phyloP scores from a whole-genome alignment of 2,329 filamentous ascomycete species.

The Colletotrichum sidae region DNA sequence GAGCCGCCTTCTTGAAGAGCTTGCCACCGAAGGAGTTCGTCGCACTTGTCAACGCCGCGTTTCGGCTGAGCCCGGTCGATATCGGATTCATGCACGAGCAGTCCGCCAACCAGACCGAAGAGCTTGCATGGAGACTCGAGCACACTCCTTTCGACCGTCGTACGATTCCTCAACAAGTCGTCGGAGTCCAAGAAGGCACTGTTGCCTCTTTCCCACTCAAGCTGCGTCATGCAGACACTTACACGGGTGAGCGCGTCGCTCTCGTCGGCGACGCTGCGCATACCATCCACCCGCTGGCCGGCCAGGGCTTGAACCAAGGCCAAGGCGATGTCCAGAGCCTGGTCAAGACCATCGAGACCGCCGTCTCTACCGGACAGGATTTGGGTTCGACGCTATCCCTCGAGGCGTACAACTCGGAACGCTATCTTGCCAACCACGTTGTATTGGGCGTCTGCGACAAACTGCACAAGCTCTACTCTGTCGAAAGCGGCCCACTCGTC shows the following conservation, averaged over 20 bases:
- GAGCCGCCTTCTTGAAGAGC: conserved; percentile 83
- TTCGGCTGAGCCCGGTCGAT: conserved; percentile 83
- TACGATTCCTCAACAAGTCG: conserved; percentile 73
- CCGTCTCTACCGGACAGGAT: conserved; percentile 86
- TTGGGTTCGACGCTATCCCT: conserved; percentile 83
- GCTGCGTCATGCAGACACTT: conserved; percentile 93
- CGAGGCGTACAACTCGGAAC: conserved; percentile 82
- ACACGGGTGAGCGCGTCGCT: conserved; percentile 89
- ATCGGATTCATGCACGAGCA: conserved; percentile 83
- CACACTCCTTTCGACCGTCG: conserved; percentile 70
- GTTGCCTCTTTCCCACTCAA: conserved; percentile 92
- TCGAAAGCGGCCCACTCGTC: conserved; percentile 82
- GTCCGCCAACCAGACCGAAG: conserved; percentile 71
- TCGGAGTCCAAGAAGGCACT: conserved; percentile 80
- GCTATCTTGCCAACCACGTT: conserved; percentile 85
- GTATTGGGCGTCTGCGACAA: conserved; percentile 88
- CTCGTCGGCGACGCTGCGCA: conserved; percentile 96
- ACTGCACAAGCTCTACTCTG: conserved; percentile 91
- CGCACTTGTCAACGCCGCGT: conserved; percentile 92
- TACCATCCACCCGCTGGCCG: conserved; percentile 92
- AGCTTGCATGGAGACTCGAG: conserved; percentile 84
- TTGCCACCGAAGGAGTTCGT: conserved; percentile 79
- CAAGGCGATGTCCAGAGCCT: conserved; percentile 89
- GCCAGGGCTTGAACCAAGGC: conserved; percentile 94
- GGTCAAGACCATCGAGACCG: conserved; percentile 78